Percentiles rank a stretch among this genome's conserved stretches.
These are phyloP conservation scores for Yamadazyma siamensis DNA, from an alignment of 1,139 yeast genomes.

Conservation along the genomic window DNA sequence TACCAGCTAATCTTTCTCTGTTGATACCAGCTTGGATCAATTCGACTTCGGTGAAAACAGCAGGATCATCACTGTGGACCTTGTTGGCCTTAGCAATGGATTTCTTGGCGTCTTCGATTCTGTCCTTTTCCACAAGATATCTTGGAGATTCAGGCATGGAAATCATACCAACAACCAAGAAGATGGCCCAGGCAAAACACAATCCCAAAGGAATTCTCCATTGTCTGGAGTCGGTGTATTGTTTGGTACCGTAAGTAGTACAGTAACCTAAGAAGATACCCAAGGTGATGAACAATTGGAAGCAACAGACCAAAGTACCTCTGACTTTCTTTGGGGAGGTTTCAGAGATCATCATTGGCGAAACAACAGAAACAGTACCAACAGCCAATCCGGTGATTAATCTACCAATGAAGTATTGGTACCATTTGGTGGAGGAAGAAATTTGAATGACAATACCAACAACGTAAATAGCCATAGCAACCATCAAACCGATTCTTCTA, in stretches of 20 bases:
- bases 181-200: conserved; percentile 48
- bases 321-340: conserved; percentile 65
- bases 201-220: conserved; percentile 63
- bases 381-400: conserved; percentile 69
- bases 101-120: conserved; percentile 33
- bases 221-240: conserved; percentile 47
- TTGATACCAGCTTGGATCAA: conserved; percentile 30
- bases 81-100: conserved; percentile 64
- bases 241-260: conserved; percentile 66
- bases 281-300: conserved; percentile 66
- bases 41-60: conserved; percentile 56
- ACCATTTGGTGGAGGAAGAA: conserved; percentile 18
- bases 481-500: conserved; percentile 47
- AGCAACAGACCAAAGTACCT: conserved; percentile 69
- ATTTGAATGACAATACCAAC: conserved; percentile 50
- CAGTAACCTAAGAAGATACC: conserved; percentile 69
- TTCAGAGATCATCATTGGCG: conserved; percentile 73
- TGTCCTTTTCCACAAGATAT: conserved; percentile 39
- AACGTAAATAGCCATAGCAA: conserved; percentile 45
- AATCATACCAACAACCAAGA: conserved; percentile 45
- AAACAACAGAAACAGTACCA: conserved; percentile 66
- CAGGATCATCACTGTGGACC: conserved; percentile 57
- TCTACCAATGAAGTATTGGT: conserved; percentile 55
- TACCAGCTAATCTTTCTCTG: conserved; percentile 13
- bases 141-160: conserved; percentile 62